phyloP scores from a whole-genome alignment of 306 rosid species.

The Prunus kanzakura region DNA sequence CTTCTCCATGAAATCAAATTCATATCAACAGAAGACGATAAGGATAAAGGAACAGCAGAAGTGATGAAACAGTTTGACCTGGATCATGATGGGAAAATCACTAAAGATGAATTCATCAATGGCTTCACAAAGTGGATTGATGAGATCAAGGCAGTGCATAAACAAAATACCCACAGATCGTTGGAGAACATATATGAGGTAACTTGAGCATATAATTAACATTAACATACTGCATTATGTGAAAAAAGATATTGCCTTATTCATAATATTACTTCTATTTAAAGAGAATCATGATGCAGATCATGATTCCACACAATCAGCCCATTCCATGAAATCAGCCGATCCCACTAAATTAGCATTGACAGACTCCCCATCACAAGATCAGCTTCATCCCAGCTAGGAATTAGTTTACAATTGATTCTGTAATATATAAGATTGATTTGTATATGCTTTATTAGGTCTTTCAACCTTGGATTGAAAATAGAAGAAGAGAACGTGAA shows the following conservation, averaged over 20 bases:
- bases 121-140: slow-evolving; percentile 44
- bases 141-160: slow-evolving; percentile 1
- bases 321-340: too few species aligned
- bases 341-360: too few species aligned
- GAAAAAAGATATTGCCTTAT: neutral
- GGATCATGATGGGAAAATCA: slow-evolving; percentile 43
- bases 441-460: slow-evolving; percentile 22
- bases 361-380: neutral
- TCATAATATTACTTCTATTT: neutral
- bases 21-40: slow-evolving; percentile 20
- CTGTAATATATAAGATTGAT: too few species aligned
- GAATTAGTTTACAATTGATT: too few species aligned
- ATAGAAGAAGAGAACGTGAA: slow-evolving; percentile 19
- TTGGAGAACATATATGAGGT: slow-evolving; percentile 9
- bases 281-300: too few species aligned
- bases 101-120: slow-evolving; percentile 49
- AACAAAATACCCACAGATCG: neutral
- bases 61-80: slow-evolving; percentile 47
- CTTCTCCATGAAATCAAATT: slow-evolving; percentile 35
- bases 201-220: neutral
- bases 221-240: neutral
- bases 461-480: slow-evolving; percentile 56
- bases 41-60: slow-evolving; percentile 36
- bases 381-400: too few species aligned
- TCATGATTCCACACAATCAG: too few species aligned